These are phyloP conservation scores for Paramecium biaurelia DNA, from an alignment of 73 alveolate species.

Conservation along the genomic window DNA sequence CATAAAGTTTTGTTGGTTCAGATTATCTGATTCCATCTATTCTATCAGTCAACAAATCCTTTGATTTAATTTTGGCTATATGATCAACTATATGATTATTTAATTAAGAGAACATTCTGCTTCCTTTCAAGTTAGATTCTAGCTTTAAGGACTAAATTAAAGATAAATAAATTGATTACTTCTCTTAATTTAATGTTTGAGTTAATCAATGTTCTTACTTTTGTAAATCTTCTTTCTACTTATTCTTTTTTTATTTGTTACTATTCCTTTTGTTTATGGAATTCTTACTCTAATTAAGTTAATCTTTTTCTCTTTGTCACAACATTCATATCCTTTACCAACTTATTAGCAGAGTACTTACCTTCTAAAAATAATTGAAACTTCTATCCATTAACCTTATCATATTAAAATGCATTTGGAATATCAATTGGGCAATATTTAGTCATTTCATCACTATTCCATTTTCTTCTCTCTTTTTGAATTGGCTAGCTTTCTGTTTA, in stretches of 20 bases:
- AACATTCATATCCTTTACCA: conserved; percentile 15
- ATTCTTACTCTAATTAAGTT: not conserved
- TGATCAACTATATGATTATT: conserved; percentile 18
- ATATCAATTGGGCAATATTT: conserved; percentile 25
- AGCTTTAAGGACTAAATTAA: not conserved
- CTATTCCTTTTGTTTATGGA: not conserved
- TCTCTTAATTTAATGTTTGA: not conserved
- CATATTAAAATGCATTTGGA: conserved; percentile 23
- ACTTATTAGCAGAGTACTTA: not conserved
- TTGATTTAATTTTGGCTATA: not conserved
- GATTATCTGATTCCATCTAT: not conserved
- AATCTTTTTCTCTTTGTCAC: not conserved
- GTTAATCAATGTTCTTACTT: not conserved
- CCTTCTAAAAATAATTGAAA: conserved; percentile 8
- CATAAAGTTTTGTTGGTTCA: not conserved
- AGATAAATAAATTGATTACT: not conserved
- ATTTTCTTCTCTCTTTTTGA: not conserved
- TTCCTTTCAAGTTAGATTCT: not conserved
- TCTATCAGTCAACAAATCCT: conserved; percentile 14
- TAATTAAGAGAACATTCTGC: not conserved
- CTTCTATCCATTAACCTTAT: not conserved
- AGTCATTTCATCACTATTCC: conserved; percentile 19
- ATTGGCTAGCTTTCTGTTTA: not conserved
- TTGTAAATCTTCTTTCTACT: not conserved
- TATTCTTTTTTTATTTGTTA: not conserved